Percentiles rank a stretch among this genome's conserved stretches.
Evolutionary conservation across 345 rosid genomes (phyloP).

Genomic region (Citrus inodora): DNA sequence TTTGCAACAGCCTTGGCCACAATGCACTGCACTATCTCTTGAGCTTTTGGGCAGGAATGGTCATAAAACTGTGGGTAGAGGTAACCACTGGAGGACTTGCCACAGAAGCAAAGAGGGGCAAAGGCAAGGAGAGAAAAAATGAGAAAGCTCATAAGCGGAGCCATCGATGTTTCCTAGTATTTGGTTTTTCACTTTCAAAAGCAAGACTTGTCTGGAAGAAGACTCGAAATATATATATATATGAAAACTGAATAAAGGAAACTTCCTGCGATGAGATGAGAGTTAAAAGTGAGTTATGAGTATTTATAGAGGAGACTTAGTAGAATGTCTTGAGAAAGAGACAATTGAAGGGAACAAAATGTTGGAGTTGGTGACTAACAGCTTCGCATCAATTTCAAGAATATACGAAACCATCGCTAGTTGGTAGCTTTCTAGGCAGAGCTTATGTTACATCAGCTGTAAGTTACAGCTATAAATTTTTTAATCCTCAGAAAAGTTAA

Average conservation of each 20-base stretch:
- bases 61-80: conserved; percentile 58
- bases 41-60: conserved; percentile 61
- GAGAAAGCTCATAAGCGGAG: conserved; percentile 28
- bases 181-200: conserved; percentile 7
- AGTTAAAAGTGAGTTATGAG: not conserved
- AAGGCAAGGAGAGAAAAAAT: conserved; percentile 45
- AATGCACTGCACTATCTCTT: conserved; percentile 46
- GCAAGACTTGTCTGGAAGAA: conserved; percentile 3
- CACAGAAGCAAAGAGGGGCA: conserved; percentile 41
- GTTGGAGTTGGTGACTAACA: conserved; percentile 42
- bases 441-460: too few species aligned
- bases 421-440: conserved; percentile 34
- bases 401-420: conserved; percentile 20
- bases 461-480: too few species aligned
- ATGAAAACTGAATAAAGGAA: not conserved
- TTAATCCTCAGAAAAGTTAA: too few species aligned
- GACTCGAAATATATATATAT: not conserved
- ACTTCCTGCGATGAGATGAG: conserved; percentile 18
- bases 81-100: conserved; percentile 30
- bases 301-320: conserved; percentile 32
- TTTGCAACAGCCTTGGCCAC: conserved; percentile 57
- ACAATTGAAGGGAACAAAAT: conserved; percentile 17
- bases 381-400: not conserved
- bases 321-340: conserved; percentile 19
- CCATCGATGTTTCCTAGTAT: conserved; percentile 26